Base-by-base conservation (phyloP, 371 early-diverging fungal species). In the Entomophthora muscae region DNA sequence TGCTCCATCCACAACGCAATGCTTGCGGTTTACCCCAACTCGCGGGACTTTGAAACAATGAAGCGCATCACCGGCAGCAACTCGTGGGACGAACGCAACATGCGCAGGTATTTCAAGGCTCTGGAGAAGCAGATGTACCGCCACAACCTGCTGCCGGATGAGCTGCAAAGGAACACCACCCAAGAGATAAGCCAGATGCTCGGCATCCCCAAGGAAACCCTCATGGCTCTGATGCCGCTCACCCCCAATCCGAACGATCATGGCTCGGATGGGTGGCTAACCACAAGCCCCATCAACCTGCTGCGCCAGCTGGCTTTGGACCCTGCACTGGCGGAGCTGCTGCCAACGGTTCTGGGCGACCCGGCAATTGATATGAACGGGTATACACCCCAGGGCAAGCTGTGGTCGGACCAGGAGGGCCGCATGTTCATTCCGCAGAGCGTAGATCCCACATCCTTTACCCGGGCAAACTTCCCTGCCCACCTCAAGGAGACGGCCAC, bases 91-190 rank as follows among this genome's bases (percentile, higher is more conserved):
- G 63, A 63, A 52, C 21, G 17, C 2, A 63, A 28, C 22, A 23
- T 63, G n/a, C 53, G 63, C 28, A 53, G 54, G 26, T 63, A 63
- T 22, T 63, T 53, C 30, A 53, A 63, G 5, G 42, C 22, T 23
- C 17, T 61, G 42, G 61, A 61, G 23, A 21, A 51, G n/a, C 31
- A 61, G 12, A 23, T 33, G 22, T 61, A 61, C 42, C 24, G n/a
- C 3, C 17, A 7, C 31, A 13, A 32, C 31, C 51, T 51, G 7
- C 10, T n/a, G n/a, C n/a, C n/a, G n/a, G n/a, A n/a, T n/a, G n/a
- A n/a, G n/a, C n/a, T n/a, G n/a, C n/a, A n/a, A n/a, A n/a, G n/a
- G n/a, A n/a, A n/a, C n/a, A n/a, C n/a, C n/a, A n/a, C n/a, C n/a
- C n/a, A n/a, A n/a, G n/a, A n/a, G n/a, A n/a, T n/a, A n/a, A n/a